phyloP scores from a whole-genome alignment of 306 rosid species.

The Begonia fuchsioides region DNA sequence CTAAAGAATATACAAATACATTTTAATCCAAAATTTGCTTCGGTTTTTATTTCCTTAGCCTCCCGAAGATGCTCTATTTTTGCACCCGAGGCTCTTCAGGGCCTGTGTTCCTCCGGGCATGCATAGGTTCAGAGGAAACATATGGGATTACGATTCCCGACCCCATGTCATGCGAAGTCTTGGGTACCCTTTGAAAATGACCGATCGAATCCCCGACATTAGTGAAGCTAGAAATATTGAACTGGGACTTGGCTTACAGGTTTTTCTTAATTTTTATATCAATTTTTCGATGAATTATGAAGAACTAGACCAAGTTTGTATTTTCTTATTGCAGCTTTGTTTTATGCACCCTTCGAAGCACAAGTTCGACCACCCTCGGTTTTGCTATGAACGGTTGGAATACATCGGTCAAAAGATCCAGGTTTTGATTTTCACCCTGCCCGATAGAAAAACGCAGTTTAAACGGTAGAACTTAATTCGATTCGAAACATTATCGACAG shows the following conservation, averaged over 20 bases:
- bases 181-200: constrained; percentile 57
- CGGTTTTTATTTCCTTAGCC: constrained; percentile 23
- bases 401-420: constrained; percentile 89
- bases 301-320: too few relatives aligned
- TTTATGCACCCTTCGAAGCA: constrained; percentile 85
- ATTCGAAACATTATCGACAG: background rate
- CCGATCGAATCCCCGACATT: constrained; percentile 61
- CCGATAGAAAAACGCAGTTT: background rate
- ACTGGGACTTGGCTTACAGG: constrained; percentile 97
- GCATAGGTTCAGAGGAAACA: constrained; percentile 90
- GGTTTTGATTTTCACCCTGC: constrained; percentile 22
- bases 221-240: constrained; percentile 76
- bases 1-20: too few relatives aligned
- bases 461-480: background rate
- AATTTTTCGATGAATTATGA: too few relatives aligned
- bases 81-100: constrained; percentile 85
- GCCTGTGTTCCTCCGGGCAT: constrained; percentile 96
- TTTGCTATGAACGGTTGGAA: constrained; percentile 84
- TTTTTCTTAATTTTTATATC: constrained; percentile 4
- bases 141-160: constrained; percentile 81
- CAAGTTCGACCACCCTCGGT: constrained; percentile 93
- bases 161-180: constrained; percentile 58
- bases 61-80: constrained; percentile 93
- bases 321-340: constrained; percentile 43
- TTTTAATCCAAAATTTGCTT: too few relatives aligned